Evolutionary conservation across 106 monocot species (phyloP), one percentile per base, ranked within the genome.

Genomic region (Hemerocallis citrina): DNA sequence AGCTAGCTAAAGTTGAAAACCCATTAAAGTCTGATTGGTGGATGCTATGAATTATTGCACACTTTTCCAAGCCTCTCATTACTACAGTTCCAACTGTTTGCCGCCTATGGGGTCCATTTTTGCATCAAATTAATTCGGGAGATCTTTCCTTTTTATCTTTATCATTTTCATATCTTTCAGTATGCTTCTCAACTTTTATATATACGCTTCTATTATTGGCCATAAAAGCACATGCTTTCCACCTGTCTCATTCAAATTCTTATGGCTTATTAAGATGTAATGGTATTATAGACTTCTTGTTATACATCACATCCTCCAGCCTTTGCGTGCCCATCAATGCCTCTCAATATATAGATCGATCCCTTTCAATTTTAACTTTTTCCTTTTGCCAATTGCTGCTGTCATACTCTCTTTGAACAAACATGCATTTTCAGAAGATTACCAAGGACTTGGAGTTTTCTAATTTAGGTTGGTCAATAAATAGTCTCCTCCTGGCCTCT

Each of bases 211-310:
- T 39, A 66, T 52, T 66, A 28, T 52, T 66, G 49, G 36, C 65
- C 65, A 52, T 34, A n/a, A 19, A 51, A 39, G 52, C 65, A 66
- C 65, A 66, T 52, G 52, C 52, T 52, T 54, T 66, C 65, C 65
- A 66, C 39, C 65, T 66, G 65, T 51, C 52, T 14, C 65, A 52
- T 34, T 16, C 36, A 46, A 66, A 52, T 52, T 52, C 65, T 39
- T 52, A 52, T 64, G 17, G 50, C 47, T 34, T 49, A 9, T 33
- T 49, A 20, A 50, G 47, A 34, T 5, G n/a, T 13, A 28, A 19
- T 64, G 45, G 59, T 22, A n/a, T 39, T 55, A 55, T 55, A 57
- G 34, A 17, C 57, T 57, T 57, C 57, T 57, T 57, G 34, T 57
- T 57, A 57, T 40, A 41, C 37, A 61, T 41, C 37, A 40, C 27